Conservation (phyloP, 2,329 filamentous ascomycete genomes). For the Cytospora mali region DNA sequence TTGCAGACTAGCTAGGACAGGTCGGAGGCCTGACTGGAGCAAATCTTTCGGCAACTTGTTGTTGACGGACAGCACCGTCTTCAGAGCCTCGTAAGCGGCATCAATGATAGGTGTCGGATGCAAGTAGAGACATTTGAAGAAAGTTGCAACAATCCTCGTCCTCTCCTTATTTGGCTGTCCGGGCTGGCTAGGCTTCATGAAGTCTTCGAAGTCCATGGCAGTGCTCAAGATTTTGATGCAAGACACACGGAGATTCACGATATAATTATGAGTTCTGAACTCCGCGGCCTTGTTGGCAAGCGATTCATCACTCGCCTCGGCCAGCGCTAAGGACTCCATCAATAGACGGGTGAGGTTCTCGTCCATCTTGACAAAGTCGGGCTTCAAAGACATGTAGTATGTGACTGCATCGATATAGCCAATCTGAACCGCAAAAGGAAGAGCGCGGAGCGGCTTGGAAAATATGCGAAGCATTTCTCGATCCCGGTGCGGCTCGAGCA, state of each 20-base stretch:
- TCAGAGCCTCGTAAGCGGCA: conserved; percentile 87
- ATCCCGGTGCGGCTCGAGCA: conserved; percentile 89
- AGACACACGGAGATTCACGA: conserved; percentile 86
- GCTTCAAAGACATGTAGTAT: conserved; percentile 87
- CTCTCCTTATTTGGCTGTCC: conserved; percentile 64
- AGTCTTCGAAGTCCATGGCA: conserved; percentile 91
- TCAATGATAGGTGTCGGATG: conserved; percentile 91
- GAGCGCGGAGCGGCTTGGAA: conserved; percentile 86
- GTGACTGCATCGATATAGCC: conserved; percentile 98
- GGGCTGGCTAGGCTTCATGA: conserved; percentile 62
- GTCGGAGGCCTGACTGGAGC: conserved; percentile 88
- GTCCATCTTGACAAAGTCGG: conserved; percentile 88
- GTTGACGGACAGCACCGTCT: conserved; percentile 82
- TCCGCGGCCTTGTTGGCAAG: conserved; percentile 91
- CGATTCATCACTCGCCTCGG: conserved; percentile 92
- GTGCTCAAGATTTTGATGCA: conserved; percentile 92
- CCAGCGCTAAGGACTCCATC: conserved; percentile 89
- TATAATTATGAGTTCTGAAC: conserved; percentile 92
- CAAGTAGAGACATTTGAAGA: conserved; percentile 97
- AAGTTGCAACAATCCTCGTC: conserved; percentile 82
- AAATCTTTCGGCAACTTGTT: conserved; percentile 94
- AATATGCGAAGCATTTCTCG: conserved; percentile 89
- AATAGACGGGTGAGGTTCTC: conserved; percentile 87
- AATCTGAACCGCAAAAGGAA: conserved; percentile 94
- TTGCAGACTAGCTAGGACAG: conserved; percentile 94